Evolutionary conservation across 495 filamentous ascomycete genomes (phyloP).

Genomic region (Apiosordaria backusii): DNA sequence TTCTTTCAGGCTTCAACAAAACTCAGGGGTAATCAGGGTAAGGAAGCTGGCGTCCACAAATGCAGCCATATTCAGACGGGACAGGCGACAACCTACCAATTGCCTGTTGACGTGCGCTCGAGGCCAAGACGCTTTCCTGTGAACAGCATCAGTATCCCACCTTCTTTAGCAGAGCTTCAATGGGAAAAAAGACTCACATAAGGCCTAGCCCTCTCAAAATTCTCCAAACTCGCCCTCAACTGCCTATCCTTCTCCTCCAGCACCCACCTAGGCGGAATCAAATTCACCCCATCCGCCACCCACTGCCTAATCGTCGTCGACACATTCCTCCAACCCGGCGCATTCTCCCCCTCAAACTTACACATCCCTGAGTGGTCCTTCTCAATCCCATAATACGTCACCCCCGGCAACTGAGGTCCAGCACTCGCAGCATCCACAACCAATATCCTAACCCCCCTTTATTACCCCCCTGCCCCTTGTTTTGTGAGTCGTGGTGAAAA

Average conservation of each 20-base stretch:
- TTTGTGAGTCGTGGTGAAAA: too few species aligned
- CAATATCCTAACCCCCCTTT: conserved; percentile 34
- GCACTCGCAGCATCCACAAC: conserved; percentile 77
- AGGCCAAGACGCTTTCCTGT: conserved; percentile 13
- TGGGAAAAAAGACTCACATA: conserved; percentile 36
- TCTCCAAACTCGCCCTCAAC: conserved; percentile 40
- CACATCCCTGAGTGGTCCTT: conserved; percentile 85
- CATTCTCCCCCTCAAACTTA: conserved; percentile 70
- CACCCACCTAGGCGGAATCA: conserved; percentile 60
- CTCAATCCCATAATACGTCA: conserved; percentile 73
- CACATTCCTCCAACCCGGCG: conserved; percentile 72
- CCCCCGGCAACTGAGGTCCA: conserved; percentile 68
- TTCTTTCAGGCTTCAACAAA: not conserved
- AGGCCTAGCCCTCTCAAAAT: conserved; percentile 39
- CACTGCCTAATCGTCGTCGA: conserved; percentile 70
- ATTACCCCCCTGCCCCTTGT: too few species aligned
- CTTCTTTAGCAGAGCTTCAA: not conserved
- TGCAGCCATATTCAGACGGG: not conserved
- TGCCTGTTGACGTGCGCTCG: conserved; percentile 15
- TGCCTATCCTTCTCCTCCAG: conserved; percentile 57
- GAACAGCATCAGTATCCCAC: not conserved
- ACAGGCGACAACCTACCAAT: conserved; percentile 24
- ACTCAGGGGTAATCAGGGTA: not conserved
- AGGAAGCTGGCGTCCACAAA: not conserved
- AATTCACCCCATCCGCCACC: conserved; percentile 54